These are phyloP conservation scores for Hyphopichia khmerensis DNA, from an alignment of 1,139 yeast genomes.

Conservation along the genomic window DNA sequence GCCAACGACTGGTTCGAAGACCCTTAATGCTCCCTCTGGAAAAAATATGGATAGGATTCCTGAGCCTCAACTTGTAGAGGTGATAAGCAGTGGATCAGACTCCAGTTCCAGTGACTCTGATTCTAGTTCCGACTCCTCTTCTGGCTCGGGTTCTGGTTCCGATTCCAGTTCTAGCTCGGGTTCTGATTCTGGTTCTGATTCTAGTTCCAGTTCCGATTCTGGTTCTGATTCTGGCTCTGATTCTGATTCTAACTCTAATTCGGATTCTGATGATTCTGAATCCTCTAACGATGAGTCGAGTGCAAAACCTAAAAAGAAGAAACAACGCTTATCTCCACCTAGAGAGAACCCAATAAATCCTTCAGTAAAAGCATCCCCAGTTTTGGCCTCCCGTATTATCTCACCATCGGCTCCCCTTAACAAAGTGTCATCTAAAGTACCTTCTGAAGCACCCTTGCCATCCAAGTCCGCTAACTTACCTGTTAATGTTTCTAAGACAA, in stretches of 20 bases:
- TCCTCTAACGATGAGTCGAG: constrained; percentile 11
- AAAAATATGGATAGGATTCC: too few relatives aligned
- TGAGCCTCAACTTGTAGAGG: too few relatives aligned
- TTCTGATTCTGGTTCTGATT: constrained; percentile 9
- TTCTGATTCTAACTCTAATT: constrained; percentile 3
- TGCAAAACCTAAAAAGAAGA: constrained; percentile 17
- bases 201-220: constrained; percentile 9
- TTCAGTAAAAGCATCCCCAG: constrained; percentile 8
- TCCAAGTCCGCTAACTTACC: neutral
- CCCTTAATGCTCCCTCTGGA: too few relatives aligned
- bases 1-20: too few relatives aligned
- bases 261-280: constrained; percentile 10
- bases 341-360: constrained; percentile 10
- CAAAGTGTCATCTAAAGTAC: neutral
- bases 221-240: constrained; percentile 2
- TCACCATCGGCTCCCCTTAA: too few relatives aligned
- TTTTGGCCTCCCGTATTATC: too few relatives aligned
- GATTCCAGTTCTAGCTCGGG: constrained; percentile 8
- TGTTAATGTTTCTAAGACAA: neutral
- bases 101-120: neutral
- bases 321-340: constrained; percentile 13
- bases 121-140: constrained; percentile 7
- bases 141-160: constrained; percentile 7
- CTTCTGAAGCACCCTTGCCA: neutral
- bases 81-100: constrained; percentile 2